Percentiles rank a stretch among this genome's conserved stretches.
phyloP scores from a whole-genome alignment of 345 rosid genomes.

The Clausena lansium region DNA sequence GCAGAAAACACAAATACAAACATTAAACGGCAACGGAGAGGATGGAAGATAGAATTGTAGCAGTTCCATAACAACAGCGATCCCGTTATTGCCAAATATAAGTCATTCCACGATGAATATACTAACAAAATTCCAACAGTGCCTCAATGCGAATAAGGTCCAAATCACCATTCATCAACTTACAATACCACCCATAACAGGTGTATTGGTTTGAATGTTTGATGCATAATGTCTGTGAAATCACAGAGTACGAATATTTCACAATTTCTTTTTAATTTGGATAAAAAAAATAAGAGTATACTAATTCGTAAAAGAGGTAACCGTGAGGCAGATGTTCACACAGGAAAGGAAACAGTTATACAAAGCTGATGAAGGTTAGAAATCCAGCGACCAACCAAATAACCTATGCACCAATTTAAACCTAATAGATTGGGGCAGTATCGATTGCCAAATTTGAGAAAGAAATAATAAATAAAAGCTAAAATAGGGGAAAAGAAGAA shows the following conservation, averaged over 20 bases:
- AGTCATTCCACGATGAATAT: not conserved
- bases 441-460: not conserved
- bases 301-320: not conserved
- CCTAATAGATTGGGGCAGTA: not conserved
- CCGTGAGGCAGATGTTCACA: not conserved
- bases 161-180: not conserved
- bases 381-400: conserved; percentile 1
- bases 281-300: not conserved
- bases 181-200: not conserved
- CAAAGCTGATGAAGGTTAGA: not conserved
- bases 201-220: conserved; percentile 8
- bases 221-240: not conserved
- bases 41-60: not conserved
- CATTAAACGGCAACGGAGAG: conserved; percentile 3
- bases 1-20: conserved; percentile 27
- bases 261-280: not conserved
- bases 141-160: not conserved
- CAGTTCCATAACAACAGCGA: not conserved
- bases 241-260: not conserved
- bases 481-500: too few relatives aligned
- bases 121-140: not conserved
- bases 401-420: conserved; percentile 3
- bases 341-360: not conserved
- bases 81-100: not conserved
- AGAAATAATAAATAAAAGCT: not conserved